Evolutionary conservation across 1,139 yeast species (phyloP), one percentile per base, ranked within the genome.

Genomic region (Trichomonascaceae sp.): DNA sequence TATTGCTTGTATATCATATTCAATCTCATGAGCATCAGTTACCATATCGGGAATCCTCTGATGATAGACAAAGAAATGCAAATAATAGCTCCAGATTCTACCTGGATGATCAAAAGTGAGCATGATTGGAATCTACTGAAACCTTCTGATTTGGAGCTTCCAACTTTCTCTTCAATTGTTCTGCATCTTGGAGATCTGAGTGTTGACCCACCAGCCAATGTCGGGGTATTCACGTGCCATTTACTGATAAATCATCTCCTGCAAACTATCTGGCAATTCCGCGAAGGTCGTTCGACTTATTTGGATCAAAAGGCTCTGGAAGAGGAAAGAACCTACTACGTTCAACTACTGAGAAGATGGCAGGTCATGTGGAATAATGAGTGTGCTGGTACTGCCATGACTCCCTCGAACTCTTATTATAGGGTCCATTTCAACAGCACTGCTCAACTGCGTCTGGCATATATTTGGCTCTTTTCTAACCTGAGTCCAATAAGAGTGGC

Each of bases 341-440:
- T 36, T 4, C 41, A 36, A 13, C 7, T 36, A 36, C 17, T 36
- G 41, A 36, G 41, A 36, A 36, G 41, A 36, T 36, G 41, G 41
- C 41, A 36, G 8, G n/a, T 36, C 3, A 15, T 36, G 17, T 36
- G 41, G 41, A 36, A 36, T 36, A 36, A 36, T 36, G 41, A 36
- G 41, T 36, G 41, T 15, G 15, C 41, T 36, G 41, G 41, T 36
- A 36, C 41, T 36, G 17, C 41, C 5, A 36, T 36, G 41, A 15
- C 41, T n/a, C 41, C 41, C 2, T 36, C 41, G n/a, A 36, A 36
- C 8, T 17, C 41, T 36, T 36, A n/a, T n/a, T 36, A 36, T 13
- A 36, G 41, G 17, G 17, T 36, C 13, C 41, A 36, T 36, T 45
- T 45, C 36, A 45, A 45, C 17, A 45, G 36, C 32, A 45, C 47